Evolutionary conservation across 306 rosid genomes (phyloP), one percentile per base, ranked within the genome.

Genomic region (Cyclanthera cordifolia): DNA sequence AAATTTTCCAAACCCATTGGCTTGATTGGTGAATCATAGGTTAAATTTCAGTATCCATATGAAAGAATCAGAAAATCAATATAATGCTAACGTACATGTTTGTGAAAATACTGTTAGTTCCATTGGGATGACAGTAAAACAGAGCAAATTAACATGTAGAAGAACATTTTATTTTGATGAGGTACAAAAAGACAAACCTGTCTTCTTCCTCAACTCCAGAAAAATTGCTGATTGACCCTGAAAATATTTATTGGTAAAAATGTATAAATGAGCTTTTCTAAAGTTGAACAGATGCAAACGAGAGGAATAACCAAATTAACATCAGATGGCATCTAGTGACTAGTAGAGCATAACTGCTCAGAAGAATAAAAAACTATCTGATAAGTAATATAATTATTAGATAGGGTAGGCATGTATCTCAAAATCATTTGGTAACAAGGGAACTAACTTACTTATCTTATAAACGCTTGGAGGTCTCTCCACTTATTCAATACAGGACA

Each of bases 251-350:
- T 53, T 71, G 54, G 75, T 76, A 59, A 81, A 81, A 85, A 79
- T 83, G 81, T 65, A 82, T 87, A 82, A 54, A 83, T 57, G 91
- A 79, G 73, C 74, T 72, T 72, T 60, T 84, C 91, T 86, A 69
- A 57, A 73, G n/a, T 63, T 39, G 41, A 19, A 69, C 34, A 13
- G 51, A 69, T 61, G 30, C 14, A 43, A 43, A 64, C 28, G 20
- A 43, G 53, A 45, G 70, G 69, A 43, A 43, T 64, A 45, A 13
- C 21, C 53, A 5, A 5, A 41, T 64, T 3, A 21, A 41, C 23
- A 20, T 11, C 17, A 21, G 69, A 41, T 4, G n/a, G 69, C 21
- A 19, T 41, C 12, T 34, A 3, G 69, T 39, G 32, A 20, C 12
- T 34, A 3, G 69, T 39, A 61, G 39, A 61, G 5, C 39, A 41